A percentile compares a stretch with the other conserved stretches of the same genome.
Conservation (phyloP, 805 yeast species). For the Danielia reshetovae region DNA sequence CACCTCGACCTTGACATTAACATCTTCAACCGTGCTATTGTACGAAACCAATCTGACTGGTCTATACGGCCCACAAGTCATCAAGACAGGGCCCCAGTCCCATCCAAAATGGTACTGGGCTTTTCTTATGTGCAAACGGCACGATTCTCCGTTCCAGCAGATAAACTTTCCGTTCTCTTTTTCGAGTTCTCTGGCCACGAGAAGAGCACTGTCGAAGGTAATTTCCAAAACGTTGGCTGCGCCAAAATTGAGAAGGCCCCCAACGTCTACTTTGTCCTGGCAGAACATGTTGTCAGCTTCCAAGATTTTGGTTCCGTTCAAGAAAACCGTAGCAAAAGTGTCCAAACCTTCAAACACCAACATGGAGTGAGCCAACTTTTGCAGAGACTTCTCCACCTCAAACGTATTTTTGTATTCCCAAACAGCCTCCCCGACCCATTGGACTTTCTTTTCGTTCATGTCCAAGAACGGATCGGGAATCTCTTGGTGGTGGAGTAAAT, state of each 20-base stretch:
- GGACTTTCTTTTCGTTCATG: constrained; percentile 39
- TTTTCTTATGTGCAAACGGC: constrained; percentile 43
- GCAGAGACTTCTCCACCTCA: not conserved
- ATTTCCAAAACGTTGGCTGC: constrained; percentile 31
- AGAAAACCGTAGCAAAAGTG: constrained; percentile 36
- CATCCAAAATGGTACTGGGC: constrained; percentile 55
- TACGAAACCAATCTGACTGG: constrained; percentile 29
- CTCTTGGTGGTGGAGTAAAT: constrained; percentile 31
- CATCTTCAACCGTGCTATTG: constrained; percentile 14
- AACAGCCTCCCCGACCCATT: constrained; percentile 48
- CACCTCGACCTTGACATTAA: constrained; percentile 13
- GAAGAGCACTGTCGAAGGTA: constrained; percentile 35
- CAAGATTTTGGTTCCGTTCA: constrained; percentile 36
- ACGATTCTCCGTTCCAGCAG: constrained; percentile 42
- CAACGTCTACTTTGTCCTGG: constrained; percentile 27
- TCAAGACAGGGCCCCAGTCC: constrained; percentile 52
- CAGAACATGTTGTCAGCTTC: constrained; percentile 43
- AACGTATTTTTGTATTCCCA: constrained; percentile 44
- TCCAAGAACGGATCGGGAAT: constrained; percentile 47
- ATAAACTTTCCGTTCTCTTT: constrained; percentile 21
- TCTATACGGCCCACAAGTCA: constrained; percentile 44
- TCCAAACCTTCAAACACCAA: constrained; percentile 44
- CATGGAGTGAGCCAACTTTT: constrained; percentile 17
- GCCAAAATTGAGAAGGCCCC: constrained; percentile 7
- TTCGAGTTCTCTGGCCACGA: constrained; percentile 30